Percentiles rank a stretch among this genome's conserved stretches.
Evolutionary conservation across 345 rosid species (phyloP).

Genomic region (Eucalyptus pauciflora): DNA sequence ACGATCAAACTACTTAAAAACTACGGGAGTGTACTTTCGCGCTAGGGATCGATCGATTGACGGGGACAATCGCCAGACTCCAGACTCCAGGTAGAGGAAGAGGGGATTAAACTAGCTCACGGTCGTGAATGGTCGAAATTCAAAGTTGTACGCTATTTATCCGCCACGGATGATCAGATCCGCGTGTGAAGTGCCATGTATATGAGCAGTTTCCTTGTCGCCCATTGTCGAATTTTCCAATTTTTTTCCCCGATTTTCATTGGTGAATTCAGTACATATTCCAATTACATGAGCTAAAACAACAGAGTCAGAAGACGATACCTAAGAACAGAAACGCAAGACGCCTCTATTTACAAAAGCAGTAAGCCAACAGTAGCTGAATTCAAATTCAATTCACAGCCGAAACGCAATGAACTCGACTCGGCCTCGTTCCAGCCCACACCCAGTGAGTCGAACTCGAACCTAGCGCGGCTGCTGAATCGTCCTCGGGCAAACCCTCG

Average conservation of each 20-base stretch:
- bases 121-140: neutral
- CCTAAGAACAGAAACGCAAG: neutral
- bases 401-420: neutral
- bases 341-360: neutral
- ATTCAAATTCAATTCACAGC: neutral
- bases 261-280: neutral
- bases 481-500: constrained; percentile 45
- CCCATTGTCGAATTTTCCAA: neutral
- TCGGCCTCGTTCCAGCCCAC: neutral
- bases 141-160: neutral
- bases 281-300: neutral
- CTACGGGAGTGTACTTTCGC: neutral
- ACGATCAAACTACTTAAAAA: neutral
- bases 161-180: neutral
- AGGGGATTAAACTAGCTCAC: neutral
- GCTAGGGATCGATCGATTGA: neutral
- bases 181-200: neutral
- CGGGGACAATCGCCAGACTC: neutral
- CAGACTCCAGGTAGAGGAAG: neutral
- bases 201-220: neutral
- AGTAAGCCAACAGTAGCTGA: neutral
- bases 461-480: constrained; percentile 58
- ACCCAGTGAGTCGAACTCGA: neutral
- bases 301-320: neutral
- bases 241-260: neutral